phyloP scores from a whole-genome alignment of 345 rosid species.

The Reutealis trisperma region DNA sequence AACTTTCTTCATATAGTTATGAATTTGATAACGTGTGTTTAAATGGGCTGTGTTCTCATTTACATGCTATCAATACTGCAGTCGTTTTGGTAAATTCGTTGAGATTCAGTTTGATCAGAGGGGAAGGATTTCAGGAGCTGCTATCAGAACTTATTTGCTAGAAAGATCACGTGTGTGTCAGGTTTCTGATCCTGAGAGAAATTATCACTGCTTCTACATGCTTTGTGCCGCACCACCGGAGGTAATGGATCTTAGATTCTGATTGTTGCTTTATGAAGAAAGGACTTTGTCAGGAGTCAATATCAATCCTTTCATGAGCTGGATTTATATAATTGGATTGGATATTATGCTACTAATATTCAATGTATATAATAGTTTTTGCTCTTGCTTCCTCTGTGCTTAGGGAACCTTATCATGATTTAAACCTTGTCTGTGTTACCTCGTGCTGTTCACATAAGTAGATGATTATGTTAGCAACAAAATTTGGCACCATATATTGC shows the following conservation, averaged over 20 bases:
- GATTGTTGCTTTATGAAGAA: slow-evolving; percentile 5
- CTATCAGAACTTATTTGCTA: slow-evolving; percentile 91
- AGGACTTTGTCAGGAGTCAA: not conserved
- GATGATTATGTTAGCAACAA: not conserved
- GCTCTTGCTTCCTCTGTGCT: not conserved
- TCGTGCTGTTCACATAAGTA: not conserved
- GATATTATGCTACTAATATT: not conserved
- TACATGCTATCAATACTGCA: slow-evolving; percentile 35
- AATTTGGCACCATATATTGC: not conserved
- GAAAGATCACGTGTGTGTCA: slow-evolving; percentile 99
- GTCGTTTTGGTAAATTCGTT: slow-evolving; percentile 99
- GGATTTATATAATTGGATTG: not conserved
- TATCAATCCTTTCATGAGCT: not conserved
- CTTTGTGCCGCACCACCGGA: slow-evolving; percentile 95
- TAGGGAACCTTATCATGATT: not conserved
- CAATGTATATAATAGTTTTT: not conserved
- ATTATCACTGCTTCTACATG: slow-evolving; percentile 99
- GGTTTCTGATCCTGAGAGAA: slow-evolving; percentile 97
- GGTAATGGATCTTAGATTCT: slow-evolving; percentile 46
- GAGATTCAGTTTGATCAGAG: slow-evolving; percentile 90
- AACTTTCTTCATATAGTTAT: not conserved
- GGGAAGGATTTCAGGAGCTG: slow-evolving; percentile 98
- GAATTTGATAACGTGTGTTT: slow-evolving; percentile 2
- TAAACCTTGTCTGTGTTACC: not conserved
- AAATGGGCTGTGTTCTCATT: slow-evolving; percentile 25